phyloP scores from a whole-genome alignment of 2,329 filamentous ascomycete genomes.

The Aspergillus glaucus region DNA sequence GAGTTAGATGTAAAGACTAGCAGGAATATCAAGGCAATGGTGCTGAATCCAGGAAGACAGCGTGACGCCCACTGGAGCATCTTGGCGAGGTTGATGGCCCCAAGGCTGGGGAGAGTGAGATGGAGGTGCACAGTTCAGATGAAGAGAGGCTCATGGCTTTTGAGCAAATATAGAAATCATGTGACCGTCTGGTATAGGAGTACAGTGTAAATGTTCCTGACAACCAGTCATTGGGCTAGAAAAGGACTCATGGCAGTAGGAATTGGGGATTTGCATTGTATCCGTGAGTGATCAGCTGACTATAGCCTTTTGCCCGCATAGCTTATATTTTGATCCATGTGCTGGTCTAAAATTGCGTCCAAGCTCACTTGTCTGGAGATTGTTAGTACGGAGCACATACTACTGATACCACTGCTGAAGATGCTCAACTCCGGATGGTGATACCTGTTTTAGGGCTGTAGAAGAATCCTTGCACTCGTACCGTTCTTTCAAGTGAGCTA shows the following conservation, averaged over 20 bases:
- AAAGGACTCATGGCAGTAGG: not conserved
- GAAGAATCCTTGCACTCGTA: not conserved
- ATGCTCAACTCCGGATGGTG: no score
- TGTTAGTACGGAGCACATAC: no score
- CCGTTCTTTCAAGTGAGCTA: not conserved
- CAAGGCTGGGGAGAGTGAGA: not conserved
- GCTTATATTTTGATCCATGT: no score
- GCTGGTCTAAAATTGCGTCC: no score
- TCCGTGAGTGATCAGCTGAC: not conserved
- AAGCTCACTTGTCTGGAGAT: no score
- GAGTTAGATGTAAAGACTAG: constrained; percentile 16
- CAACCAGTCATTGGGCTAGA: not conserved
- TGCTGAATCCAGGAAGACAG: constrained; percentile 26
- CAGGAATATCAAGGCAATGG: constrained; percentile 17
- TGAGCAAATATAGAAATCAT: not conserved
- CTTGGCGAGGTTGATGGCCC: constrained; percentile 11
- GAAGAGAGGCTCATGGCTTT: not conserved
- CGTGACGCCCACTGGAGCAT: constrained; percentile 19
- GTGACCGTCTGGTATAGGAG: not conserved
- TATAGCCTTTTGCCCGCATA: no score
- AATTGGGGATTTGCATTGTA: not conserved
- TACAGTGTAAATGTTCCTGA: not conserved
- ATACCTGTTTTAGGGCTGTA: no score
- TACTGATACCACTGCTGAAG: no score
- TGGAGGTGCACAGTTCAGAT: not conserved